phyloP scores from a whole-genome alignment of 2,329 filamentous ascomycete species.

The Colletotrichum echinochloae region DNA sequence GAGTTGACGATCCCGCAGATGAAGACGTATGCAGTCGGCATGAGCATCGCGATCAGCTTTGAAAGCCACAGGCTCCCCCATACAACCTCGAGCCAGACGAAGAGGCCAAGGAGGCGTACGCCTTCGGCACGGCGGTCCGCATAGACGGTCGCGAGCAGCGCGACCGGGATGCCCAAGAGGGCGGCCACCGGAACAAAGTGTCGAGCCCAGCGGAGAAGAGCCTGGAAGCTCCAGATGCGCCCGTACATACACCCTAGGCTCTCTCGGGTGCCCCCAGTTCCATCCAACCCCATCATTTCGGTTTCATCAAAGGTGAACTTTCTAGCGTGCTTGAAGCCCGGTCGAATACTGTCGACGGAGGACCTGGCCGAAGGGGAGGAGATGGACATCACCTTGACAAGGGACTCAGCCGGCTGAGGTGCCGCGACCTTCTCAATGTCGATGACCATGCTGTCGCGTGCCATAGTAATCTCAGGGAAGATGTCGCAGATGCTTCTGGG shows the following conservation, averaged over 20 bases:
- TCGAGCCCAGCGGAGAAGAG: constrained; percentile 23
- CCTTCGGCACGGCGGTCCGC: constrained; percentile 12
- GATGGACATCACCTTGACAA: neutral
- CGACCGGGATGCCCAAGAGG: constrained; percentile 21
- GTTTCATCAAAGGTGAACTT: constrained; percentile 23
- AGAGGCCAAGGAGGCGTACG: constrained; percentile 21
- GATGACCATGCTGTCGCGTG: neutral
- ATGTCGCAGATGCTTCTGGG: neutral
- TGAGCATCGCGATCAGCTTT: constrained; percentile 25
- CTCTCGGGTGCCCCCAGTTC: constrained; percentile 1
- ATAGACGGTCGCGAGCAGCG: constrained; percentile 19
- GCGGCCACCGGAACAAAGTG: constrained; percentile 32
- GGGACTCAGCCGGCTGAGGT: neutral
- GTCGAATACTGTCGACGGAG: constrained; percentile 16
- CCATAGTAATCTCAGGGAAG: neutral
- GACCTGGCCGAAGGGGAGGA: constrained; percentile 40
- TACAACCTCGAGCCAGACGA: constrained; percentile 30
- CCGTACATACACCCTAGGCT: constrained; percentile 27
- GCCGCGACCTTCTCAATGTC: neutral
- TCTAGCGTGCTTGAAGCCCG: constrained; percentile 11
- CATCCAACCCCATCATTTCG: constrained; percentile 9
- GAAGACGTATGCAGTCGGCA: constrained; percentile 27
- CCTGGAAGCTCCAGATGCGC: constrained; percentile 26
- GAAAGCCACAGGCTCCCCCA: constrained; percentile 23
- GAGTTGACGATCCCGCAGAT: constrained; percentile 30